Evolutionary conservation across 352 stramenopile species (phyloP).

Genomic region (Pythium folliculosum): DNA sequence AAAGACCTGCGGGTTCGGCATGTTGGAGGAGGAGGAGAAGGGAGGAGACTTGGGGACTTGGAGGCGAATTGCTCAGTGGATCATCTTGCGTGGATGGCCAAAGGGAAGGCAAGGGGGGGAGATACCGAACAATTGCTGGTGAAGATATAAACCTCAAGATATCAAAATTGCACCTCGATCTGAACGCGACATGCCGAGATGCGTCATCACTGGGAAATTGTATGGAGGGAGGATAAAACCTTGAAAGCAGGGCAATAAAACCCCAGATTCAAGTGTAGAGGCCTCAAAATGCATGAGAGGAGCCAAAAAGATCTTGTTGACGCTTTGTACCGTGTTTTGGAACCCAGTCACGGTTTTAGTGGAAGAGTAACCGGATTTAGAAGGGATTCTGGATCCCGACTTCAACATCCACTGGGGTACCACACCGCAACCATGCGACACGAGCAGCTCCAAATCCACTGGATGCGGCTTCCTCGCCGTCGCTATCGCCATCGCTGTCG

Average conservation of each 20-base stretch:
- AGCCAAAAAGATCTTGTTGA: conserved; percentile 31
- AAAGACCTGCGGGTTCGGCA: conserved; percentile 94
- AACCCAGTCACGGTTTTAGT: background rate
- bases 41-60: conserved; percentile 20
- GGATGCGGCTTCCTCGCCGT: background rate
- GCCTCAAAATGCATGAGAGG: background rate
- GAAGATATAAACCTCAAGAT: conserved; percentile 27
- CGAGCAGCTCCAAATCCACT: background rate
- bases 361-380: conserved; percentile 3
- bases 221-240: conserved; percentile 7
- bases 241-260: conserved; percentile 4
- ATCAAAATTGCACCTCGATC: conserved; percentile 4
- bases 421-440: conserved; percentile 43
- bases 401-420: conserved; percentile 40
- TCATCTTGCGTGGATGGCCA: background rate
- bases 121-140: conserved; percentile 6
- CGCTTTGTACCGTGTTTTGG: conserved; percentile 9
- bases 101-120: background rate
- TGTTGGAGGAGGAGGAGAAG: conserved; percentile 26
- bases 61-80: conserved; percentile 28
- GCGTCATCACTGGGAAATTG: conserved; percentile 18
- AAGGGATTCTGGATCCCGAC: background rate
- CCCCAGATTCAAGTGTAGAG: conserved; percentile 15
- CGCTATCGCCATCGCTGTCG: background rate
- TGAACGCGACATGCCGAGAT: conserved; percentile 1